Conservation (phyloP, 352 stramenopile genomes). For the Phytophthora pseudosyringae region DNA sequence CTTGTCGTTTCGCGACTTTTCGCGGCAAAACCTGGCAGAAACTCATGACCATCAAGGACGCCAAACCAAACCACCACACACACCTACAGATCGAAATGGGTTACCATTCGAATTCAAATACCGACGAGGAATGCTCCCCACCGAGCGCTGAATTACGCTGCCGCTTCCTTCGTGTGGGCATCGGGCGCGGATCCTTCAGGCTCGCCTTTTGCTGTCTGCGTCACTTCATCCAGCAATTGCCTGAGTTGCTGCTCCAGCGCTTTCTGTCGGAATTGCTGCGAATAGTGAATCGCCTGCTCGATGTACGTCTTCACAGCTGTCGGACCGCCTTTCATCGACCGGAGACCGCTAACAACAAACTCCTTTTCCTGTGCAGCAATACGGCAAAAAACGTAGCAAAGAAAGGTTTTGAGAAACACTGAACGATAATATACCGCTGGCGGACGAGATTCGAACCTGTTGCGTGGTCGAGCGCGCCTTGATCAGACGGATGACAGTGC, state of each 20-base stretch:
- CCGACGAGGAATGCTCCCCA: slow-evolving; percentile 6
- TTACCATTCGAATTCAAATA: slow-evolving; percentile 31
- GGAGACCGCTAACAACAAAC: slow-evolving; percentile 75
- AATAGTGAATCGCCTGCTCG: slow-evolving; percentile 64
- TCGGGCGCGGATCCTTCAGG: slow-evolving; percentile 5
- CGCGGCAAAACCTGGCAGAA: slow-evolving; percentile 12
- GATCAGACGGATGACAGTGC: slow-evolving; percentile 82
- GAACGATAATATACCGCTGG: neutral
- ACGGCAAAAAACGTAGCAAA: slow-evolving; percentile 1
- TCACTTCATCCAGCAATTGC: slow-evolving; percentile 46
- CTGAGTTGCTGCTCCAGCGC: slow-evolving; percentile 57
- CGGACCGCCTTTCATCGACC: slow-evolving; percentile 74
- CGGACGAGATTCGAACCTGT: slow-evolving; percentile 47
- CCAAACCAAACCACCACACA: slow-evolving; percentile 12
- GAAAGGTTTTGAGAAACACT: slow-evolving; percentile 1
- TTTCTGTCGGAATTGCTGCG: slow-evolving; percentile 75
- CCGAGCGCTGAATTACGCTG: slow-evolving; percentile 27
- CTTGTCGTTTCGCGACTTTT: slow-evolving; percentile 60
- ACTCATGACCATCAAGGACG: slow-evolving; percentile 11
- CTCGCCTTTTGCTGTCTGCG: slow-evolving; percentile 5
- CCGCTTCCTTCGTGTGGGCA: slow-evolving; percentile 7
- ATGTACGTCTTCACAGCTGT: slow-evolving; percentile 76
- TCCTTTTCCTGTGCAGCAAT: slow-evolving; percentile 63
- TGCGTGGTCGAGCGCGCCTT: slow-evolving; percentile 72
- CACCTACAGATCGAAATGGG: slow-evolving; percentile 18